Conservation (phyloP, 2,329 filamentous ascomycete species). For the Ascochyta clinopodiicola region DNA sequence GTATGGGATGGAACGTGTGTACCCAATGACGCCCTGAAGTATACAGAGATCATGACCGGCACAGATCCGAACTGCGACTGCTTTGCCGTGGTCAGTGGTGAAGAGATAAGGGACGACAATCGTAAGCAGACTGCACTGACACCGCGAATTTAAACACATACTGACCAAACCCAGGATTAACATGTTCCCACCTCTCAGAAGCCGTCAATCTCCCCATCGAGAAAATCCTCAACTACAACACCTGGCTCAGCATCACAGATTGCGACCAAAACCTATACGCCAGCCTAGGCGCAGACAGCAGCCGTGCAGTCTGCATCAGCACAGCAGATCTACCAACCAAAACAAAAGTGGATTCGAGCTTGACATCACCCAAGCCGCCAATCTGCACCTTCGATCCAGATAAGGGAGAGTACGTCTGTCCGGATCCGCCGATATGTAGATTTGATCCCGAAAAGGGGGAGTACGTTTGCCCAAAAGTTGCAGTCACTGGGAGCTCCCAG, state of each 20-base stretch:
- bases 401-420: slow-evolving; percentile 1
- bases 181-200: background rate
- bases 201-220: background rate
- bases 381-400: slow-evolving; percentile 1
- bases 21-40: background rate
- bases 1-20: background rate
- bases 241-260: background rate
- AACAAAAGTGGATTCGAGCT: background rate
- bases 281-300: background rate
- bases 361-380: background rate
- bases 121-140: background rate
- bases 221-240: background rate
- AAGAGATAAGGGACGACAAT: background rate
- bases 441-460: slow-evolving; percentile 8
- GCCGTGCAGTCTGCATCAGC: background rate
- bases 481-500: background rate
- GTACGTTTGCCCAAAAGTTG: background rate
- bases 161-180: background rate
- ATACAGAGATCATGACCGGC: background rate
- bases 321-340: background rate
- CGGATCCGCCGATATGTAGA: background rate
- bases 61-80: background rate
- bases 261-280: background rate
- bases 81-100: background rate
- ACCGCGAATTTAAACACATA: background rate